These are phyloP conservation scores for Termitomyces sp. DNA, from an alignment of 768 basidiomycete species.

Conservation along the genomic window DNA sequence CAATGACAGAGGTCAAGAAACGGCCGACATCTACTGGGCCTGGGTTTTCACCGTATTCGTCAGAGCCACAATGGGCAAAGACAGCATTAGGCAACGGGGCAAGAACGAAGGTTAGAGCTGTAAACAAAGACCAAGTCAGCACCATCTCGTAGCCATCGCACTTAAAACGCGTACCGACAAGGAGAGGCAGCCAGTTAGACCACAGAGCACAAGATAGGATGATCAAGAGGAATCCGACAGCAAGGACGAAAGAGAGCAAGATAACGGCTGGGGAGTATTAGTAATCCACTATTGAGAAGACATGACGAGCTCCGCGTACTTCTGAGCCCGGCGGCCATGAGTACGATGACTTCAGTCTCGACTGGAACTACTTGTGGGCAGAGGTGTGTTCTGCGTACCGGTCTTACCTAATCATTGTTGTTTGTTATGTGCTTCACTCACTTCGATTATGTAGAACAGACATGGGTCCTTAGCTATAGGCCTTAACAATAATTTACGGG, in stretches of 20 bases:
- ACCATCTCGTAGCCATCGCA: not conserved
- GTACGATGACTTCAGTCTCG: not conserved
- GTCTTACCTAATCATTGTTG: slow-evolving; percentile 4
- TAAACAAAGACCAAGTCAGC: not conserved
- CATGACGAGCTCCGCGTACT: slow-evolving; percentile 37
- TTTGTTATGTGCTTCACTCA: not conserved
- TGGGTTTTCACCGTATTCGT: slow-evolving; percentile 76
- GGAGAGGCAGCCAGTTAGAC: slow-evolving; percentile 93
- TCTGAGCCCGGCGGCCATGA: slow-evolving; percentile 66
- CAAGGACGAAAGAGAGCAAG: slow-evolving; percentile 93
- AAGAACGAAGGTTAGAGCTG: slow-evolving; percentile 86
- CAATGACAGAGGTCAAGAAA: slow-evolving; percentile 87
- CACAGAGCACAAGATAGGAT: slow-evolving; percentile 96
- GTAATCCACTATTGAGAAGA: not conserved
- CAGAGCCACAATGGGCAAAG: slow-evolving; percentile 87
- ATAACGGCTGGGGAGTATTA: slow-evolving; percentile 68
- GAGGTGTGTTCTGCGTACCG: not conserved
- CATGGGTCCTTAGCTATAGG: too few relatives aligned
- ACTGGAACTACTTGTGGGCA: not conserved
- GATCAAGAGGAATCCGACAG: slow-evolving; percentile 95
- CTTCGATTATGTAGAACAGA: too few relatives aligned
- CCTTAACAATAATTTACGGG: slow-evolving; percentile 4
- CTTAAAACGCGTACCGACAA: slow-evolving; percentile 72
- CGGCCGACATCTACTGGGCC: slow-evolving; percentile 87
- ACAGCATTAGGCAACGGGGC: slow-evolving; percentile 94